Evolutionary conservation across 192 early-diverging fungal species (phyloP).

Genomic region (Backusella psychrophila): DNA sequence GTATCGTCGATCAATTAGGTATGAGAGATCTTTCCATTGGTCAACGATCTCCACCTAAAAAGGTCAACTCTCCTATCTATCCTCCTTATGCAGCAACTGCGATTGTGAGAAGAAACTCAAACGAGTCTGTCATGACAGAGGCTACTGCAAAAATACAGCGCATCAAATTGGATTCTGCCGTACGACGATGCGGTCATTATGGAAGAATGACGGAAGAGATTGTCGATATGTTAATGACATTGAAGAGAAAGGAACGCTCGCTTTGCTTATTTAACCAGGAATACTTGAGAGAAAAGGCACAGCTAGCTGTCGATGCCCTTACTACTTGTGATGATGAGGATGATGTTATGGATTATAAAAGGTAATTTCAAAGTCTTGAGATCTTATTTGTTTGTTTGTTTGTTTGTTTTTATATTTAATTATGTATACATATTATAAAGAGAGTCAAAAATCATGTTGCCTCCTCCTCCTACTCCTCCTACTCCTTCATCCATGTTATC

Average conservation of each 20-base stretch:
- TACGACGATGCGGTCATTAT: slow-evolving; percentile 22
- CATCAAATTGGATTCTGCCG: slow-evolving; percentile 33
- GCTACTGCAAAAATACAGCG: slow-evolving; percentile 25
- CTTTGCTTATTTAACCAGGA: slow-evolving; percentile 43
- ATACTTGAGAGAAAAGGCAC: slow-evolving; percentile 36
- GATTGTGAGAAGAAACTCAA: slow-evolving; percentile 29
- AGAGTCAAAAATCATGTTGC: neutral
- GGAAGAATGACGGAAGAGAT: slow-evolving; percentile 30
- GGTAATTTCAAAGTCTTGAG: neutral
- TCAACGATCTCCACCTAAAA: neutral
- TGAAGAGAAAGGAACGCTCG: slow-evolving; percentile 42
- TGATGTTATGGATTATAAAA: neutral
- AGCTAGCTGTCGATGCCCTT: slow-evolving; percentile 35
- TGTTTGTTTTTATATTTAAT: neutral
- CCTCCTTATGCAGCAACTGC: neutral
- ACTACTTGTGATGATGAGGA: slow-evolving; percentile 25
- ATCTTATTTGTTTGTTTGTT: neutral
- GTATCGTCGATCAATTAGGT: slow-evolving; percentile 4
- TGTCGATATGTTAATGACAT: slow-evolving; percentile 44
- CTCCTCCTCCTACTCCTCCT: neutral
- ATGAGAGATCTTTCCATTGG: neutral
- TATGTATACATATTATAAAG: neutral
- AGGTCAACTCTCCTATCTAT: neutral
- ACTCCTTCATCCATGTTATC: neutral
- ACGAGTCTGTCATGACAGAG: slow-evolving; percentile 39